These are phyloP conservation scores for Scedosporium apiospermum DNA, from an alignment of 2,329 filamentous ascomycete species.

Conservation along the genomic window DNA sequence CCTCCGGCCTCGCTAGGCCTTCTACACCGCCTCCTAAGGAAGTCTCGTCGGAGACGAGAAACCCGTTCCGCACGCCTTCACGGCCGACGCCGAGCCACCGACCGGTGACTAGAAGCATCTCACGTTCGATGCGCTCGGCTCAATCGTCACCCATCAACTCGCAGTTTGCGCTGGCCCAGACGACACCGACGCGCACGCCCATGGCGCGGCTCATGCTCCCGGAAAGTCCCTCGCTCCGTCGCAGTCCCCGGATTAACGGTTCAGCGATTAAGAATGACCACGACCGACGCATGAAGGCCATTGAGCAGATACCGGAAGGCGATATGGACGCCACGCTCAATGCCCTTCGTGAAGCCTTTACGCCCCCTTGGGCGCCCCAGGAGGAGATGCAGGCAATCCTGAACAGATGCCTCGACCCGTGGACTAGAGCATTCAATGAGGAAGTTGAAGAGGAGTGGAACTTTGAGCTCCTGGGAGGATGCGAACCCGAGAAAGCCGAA, in stretches of 20 bases:
- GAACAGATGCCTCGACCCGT: neutral
- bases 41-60: slow-evolving; percentile 29
- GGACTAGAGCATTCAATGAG: neutral
- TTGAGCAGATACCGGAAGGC: neutral
- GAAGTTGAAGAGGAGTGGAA: neutral
- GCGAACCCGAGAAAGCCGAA: neutral
- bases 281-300: neutral
- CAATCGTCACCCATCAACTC: slow-evolving; percentile 34
- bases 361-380: neutral
- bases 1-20: slow-evolving; percentile 26
- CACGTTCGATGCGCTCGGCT: slow-evolving; percentile 42
- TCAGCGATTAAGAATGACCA: neutral
- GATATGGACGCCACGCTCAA: neutral
- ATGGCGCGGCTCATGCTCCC: slow-evolving; percentile 17
- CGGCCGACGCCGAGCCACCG: slow-evolving; percentile 52
- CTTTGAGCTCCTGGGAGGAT: neutral
- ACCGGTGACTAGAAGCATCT: slow-evolving; percentile 52
- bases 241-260: slow-evolving; percentile 28
- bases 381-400: slow-evolving; percentile 6
- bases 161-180: slow-evolving; percentile 30
- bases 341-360: neutral
- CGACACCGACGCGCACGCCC: slow-evolving; percentile 39
- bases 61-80: slow-evolving; percentile 51
- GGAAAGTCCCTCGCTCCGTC: slow-evolving; percentile 26
- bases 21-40: slow-evolving; percentile 43